A percentile compares a stretch with the other conserved stretches of the same genome.
phyloP scores from a whole-genome alignment of 2,329 filamentous ascomycete genomes.

The Penicillium thymicola region DNA sequence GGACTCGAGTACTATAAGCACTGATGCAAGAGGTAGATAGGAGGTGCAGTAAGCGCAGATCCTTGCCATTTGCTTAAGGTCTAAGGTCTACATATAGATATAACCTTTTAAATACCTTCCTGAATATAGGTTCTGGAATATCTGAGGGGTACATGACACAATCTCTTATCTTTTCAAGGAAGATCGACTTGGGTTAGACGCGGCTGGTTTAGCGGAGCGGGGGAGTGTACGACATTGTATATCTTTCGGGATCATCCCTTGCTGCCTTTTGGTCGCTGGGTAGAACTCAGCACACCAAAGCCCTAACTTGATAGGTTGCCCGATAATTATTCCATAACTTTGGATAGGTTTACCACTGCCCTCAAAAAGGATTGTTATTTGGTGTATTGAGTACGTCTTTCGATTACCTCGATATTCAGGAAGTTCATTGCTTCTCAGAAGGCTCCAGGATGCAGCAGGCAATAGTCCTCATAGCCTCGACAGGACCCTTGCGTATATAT shows the following conservation, averaged over 20 bases:
- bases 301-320: neutral
- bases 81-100: neutral
- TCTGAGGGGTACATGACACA: no score
- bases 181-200: neutral
- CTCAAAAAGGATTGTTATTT: neutral
- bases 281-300: neutral
- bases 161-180: neutral
- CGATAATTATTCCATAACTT: neutral
- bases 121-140: neutral
- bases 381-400: neutral
- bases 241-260: neutral
- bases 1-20: neutral
- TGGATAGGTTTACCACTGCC: neutral
- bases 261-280: neutral
- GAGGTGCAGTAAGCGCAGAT: neutral
- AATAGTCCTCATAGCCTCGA: no score
- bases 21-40: neutral
- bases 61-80: neutral
- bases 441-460: no score
- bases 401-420: neutral
- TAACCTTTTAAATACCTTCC: neutral
- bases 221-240: neutral
- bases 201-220: neutral
- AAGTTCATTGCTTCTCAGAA: neutral
- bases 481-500: no score